Conservation (phyloP, 2,329 filamentous ascomycete species). For the Berkeleyomyces basicola region DNA sequence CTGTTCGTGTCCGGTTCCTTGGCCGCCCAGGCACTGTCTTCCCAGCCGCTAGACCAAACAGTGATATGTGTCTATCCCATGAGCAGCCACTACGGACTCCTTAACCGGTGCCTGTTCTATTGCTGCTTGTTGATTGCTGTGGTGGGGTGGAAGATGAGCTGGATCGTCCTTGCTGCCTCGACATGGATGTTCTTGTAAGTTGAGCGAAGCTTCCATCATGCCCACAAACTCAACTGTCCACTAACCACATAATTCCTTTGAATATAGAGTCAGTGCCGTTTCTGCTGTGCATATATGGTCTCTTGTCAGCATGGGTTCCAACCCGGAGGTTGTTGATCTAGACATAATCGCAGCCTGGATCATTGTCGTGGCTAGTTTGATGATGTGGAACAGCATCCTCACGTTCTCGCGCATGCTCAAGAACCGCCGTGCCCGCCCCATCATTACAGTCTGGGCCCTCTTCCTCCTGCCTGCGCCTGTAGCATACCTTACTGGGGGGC, state of each 20-base stretch:
- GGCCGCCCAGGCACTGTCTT: slow-evolving; percentile 6
- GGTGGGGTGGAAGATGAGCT: slow-evolving; percentile 10
- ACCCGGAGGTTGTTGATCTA: slow-evolving; percentile 8
- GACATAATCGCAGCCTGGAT: slow-evolving; percentile 12
- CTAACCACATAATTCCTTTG: background rate
- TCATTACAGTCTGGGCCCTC: slow-evolving; percentile 9
- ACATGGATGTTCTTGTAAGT: slow-evolving; percentile 11
- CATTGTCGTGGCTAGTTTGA: slow-evolving; percentile 7
- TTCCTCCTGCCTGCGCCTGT: slow-evolving; percentile 12
- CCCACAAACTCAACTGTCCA: background rate
- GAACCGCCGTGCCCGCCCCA: slow-evolving; percentile 13
- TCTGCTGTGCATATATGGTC: slow-evolving; percentile 12
- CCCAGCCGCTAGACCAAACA: slow-evolving; percentile 8
- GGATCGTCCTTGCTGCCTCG: slow-evolving; percentile 7
- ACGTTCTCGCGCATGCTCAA: slow-evolving; percentile 11
- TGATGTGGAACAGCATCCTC: slow-evolving; percentile 12
- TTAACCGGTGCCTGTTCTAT: slow-evolving; percentile 11
- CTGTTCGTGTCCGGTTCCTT: slow-evolving; percentile 2
- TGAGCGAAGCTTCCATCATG: too few relatives aligned
- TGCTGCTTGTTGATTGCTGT: slow-evolving; percentile 9
- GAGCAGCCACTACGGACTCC: slow-evolving; percentile 9
- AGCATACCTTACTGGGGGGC: slow-evolving; percentile 8
- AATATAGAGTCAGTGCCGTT: background rate
- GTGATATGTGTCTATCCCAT: slow-evolving; percentile 13
- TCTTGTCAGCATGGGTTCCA: slow-evolving; percentile 8